Evolutionary conservation across 2,329 filamentous ascomycete genomes (phyloP), one percentile per base, ranked within the genome.

Genomic region (Xenoacremonium recifei): DNA sequence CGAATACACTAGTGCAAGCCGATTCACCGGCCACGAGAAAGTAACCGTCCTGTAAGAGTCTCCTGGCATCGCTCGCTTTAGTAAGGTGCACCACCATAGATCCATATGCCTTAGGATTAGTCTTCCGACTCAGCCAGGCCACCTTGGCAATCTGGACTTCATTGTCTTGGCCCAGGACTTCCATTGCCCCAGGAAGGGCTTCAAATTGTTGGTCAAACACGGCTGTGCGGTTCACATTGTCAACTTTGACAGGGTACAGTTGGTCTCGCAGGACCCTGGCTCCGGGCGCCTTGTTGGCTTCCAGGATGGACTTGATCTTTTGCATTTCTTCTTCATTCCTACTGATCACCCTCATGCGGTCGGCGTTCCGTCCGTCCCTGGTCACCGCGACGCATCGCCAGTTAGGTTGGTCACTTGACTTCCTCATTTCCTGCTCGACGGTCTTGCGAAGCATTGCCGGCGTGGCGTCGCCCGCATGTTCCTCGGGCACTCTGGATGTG

Each of bases 171-270:
- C 47, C 36, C 16, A 57, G 42, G 13, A 37, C 46, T 41, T 57
- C 47, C 5, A 41, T 43, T 16, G 38, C 48, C 35, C 41, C 47
- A n/a, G 44, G 20, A 15, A 33, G 40, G 19, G 52, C 35, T 13
- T 50, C 49, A 19, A 40, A 35, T 13, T 48, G 38, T 39, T 58
- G 35, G 36, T 59, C 45, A 13, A 54, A 38, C 11, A 57, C 45
- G 13, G 43, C 53, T 18, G 39, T 49, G 19, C 48, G 51, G 39
- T 43, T 52, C 21, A 50, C 46, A 30, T 44, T 53, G 42, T 59
- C 51, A 30, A 59, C 52, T 44, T 53, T 58, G 25, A 57, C 37
- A 12, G 45, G 52, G 37, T 56, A 58, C 10, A 58, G 43, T 32
- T 57, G 33, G 41, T 58, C 52, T 37, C 45, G 42, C 20, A 52